Evolutionary conservation across 2,329 filamentous ascomycete genomes (phyloP).

Genomic region (Penicillium frequentans): DNA sequence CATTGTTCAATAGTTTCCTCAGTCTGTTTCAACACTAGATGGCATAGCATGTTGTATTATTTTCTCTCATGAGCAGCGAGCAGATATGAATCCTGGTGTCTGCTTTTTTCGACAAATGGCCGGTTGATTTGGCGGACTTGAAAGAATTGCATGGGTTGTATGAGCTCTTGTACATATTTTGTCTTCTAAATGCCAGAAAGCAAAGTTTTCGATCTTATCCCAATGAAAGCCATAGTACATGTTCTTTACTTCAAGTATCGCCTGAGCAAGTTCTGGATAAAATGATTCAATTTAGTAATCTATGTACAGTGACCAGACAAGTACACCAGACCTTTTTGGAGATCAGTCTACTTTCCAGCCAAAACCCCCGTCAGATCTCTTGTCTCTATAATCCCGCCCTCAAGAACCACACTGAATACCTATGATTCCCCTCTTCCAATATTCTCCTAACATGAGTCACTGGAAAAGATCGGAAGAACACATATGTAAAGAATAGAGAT

Average conservation of each 20-base stretch:
- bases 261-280: background rate
- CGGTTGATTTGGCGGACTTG: conserved; percentile 7
- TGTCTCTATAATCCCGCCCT: conserved; percentile 6
- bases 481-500: conserved; percentile 9
- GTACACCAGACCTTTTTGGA: background rate
- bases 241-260: background rate
- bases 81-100: conserved; percentile 8
- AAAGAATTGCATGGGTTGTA: background rate
- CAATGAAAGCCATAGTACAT: background rate
- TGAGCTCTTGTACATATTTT: conserved; percentile 14
- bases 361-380: conserved; percentile 1
- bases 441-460: background rate
- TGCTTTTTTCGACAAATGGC: conserved; percentile 7
- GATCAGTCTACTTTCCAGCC: background rate
- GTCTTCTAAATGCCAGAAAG: background rate
- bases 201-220: background rate
- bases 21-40: conserved; percentile 10
- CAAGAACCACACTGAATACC: conserved; percentile 13
- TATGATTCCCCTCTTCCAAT: conserved; percentile 3
- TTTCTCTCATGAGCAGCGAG: conserved; percentile 9
- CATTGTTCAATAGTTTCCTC: background rate
- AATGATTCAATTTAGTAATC: conserved; percentile 13
- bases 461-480: conserved; percentile 2
- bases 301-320: conserved; percentile 23
- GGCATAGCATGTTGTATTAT: conserved; percentile 15